Conservation (phyloP, 1,139 yeast genomes). For the Geotrichum carabidarum region DNA sequence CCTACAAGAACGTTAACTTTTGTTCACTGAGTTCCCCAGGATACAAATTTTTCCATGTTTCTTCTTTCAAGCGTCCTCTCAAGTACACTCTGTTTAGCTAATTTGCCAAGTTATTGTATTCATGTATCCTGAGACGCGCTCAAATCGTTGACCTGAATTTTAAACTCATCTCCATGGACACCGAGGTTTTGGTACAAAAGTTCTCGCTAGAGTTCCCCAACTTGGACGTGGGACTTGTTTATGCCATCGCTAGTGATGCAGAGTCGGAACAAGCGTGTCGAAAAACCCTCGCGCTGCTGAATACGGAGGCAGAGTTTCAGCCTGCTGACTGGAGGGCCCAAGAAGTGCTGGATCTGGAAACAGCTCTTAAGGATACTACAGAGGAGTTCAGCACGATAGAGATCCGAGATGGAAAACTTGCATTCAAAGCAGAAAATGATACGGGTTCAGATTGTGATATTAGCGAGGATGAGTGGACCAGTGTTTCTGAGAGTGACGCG, state of each 20-base stretch:
- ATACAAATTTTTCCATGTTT: too few species aligned
- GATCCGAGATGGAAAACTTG: conserved; percentile 9
- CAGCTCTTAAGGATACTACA: conserved; percentile 5
- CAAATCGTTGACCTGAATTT: not conserved
- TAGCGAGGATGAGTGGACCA: not conserved
- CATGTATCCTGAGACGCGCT: not conserved
- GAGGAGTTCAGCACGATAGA: conserved; percentile 12
- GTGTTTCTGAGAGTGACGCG: not conserved
- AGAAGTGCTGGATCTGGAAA: conserved; percentile 10
- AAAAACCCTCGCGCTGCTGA: conserved; percentile 6
- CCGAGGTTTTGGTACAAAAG: not conserved
- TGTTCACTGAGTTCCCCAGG: too few species aligned
- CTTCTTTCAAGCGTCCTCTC: too few species aligned
- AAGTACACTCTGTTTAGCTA: too few species aligned
- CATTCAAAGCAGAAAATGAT: conserved; percentile 12
- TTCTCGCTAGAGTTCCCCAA: conserved; percentile 10
- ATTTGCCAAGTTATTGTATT: not conserved
- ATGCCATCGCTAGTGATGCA: conserved; percentile 8
- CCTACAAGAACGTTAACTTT: too few species aligned
- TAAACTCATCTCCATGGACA: not conserved
- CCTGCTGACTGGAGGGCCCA: conserved; percentile 13
- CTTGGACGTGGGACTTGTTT: conserved; percentile 9
- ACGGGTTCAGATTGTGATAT: not conserved
- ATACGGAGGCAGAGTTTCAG: conserved; percentile 9
- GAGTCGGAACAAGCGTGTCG: conserved; percentile 3